Base-by-base conservation (phyloP, 2,329 filamentous ascomycete species). In the Coniochaeta sp. region DNA sequence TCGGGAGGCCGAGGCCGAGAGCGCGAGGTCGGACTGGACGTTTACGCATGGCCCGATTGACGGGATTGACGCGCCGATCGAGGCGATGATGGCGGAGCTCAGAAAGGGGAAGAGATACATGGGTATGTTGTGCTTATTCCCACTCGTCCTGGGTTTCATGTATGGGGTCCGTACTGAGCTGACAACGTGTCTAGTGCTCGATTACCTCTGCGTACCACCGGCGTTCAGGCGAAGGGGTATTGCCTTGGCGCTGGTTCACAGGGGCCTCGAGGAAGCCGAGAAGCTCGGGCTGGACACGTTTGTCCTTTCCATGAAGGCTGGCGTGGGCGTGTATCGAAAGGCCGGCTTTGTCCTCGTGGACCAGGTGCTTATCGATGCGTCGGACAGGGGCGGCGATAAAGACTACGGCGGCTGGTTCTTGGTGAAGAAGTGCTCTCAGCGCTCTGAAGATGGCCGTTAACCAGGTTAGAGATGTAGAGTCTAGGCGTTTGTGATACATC, bases 151-250 rank as follows among this genome's bases (percentile, higher is more conserved):
- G 5, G 19, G 44, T 10, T 26, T 22, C 16, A 3, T 24, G 6
- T 4, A 5, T 16, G 8, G 34, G 4, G 19, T 52, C 9, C 16
- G 28, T 52, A 6, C 10, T 10, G 2, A 28, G 14, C 24, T 44
- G 24, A 42, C n/a, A 24, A 3, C 7, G 17, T 12, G 16, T 3
- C 3, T 12, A 69, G 66, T 61, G 16, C 65, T 69, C 7, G 67
- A 68, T 14, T 69, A 66, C 58, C 63, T 70, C 3, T 66, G 65
- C 0, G 65, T 70, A 4, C 66, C 67, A 52, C 67, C 67, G 0
- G 62, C 63, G 0, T 56, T 67, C 22, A 62, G 66, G 24, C 58
- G 64, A 12, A 65, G 56, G 7, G 67, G 66, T 4, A 65, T 70
- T 34, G 67, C 61, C 1, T 64, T 65, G 0, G 57, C 59, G n/a